Evolutionary conservation across 352 stramenopile species (phyloP).

Genomic region (Phytophthora cryptogea): DNA sequence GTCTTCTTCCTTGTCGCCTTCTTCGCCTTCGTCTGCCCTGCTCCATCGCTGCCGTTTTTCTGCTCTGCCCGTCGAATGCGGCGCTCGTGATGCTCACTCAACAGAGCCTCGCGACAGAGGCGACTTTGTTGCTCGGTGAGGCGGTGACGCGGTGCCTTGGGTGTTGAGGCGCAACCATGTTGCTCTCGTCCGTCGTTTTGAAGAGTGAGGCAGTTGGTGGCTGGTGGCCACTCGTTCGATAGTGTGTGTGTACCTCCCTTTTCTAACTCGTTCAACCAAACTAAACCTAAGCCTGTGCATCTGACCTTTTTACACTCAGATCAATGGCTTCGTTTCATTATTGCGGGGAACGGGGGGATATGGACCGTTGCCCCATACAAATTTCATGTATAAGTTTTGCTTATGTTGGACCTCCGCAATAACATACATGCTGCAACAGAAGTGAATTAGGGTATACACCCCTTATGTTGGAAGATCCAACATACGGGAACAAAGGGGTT

Average conservation of each 20-base stretch:
- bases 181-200: neutral
- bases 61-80: neutral
- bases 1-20: neutral
- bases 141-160: neutral
- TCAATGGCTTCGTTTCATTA: constrained; percentile 7
- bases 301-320: neutral
- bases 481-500: constrained; percentile 10
- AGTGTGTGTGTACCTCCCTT: neutral
- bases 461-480: constrained; percentile 11
- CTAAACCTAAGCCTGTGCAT: constrained; percentile 14
- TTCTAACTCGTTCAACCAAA: neutral
- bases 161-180: neutral
- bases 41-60: neutral
- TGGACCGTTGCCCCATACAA: constrained; percentile 2
- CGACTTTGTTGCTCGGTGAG: neutral
- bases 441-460: constrained; percentile 1
- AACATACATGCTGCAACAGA: too few species aligned
- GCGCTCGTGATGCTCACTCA: neutral
- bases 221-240: constrained; percentile 2
- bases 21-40: neutral
- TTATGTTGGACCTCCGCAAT: constrained; percentile 5
- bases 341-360: neutral
- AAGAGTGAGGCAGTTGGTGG: constrained; percentile 10
- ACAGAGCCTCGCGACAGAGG: neutral
- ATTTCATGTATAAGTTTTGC: neutral